Percentiles rank a stretch among this genome's conserved stretches.
Conservation (phyloP, 2,329 filamentous ascomycete genomes). For the Lomentospora prolificans region DNA sequence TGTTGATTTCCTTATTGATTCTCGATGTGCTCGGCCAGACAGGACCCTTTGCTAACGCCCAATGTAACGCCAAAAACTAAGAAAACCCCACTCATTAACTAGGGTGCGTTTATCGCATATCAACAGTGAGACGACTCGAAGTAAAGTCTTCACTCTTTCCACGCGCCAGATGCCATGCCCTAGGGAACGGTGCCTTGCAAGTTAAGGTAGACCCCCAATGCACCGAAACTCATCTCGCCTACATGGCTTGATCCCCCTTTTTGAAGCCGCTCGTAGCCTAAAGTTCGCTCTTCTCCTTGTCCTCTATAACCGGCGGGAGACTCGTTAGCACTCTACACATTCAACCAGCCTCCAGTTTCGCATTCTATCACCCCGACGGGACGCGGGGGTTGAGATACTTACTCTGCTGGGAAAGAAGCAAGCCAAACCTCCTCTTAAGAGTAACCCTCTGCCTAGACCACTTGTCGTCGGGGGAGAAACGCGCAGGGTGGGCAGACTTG, state of each 20-base stretch:
- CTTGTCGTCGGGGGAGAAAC: conserved; percentile 98
- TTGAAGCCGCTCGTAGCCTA: not conserved
- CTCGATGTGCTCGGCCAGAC: not conserved
- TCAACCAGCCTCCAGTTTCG: not conserved
- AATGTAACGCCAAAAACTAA: conserved; percentile 4
- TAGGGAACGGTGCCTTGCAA: too few relatives aligned
- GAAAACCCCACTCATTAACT: not conserved
- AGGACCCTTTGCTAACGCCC: conserved; percentile 3
- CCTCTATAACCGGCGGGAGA: not conserved
- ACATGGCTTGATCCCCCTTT: too few relatives aligned
- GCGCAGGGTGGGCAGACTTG: conserved; percentile 89
- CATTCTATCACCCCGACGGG: too few relatives aligned
- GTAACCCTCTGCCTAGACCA: conserved; percentile 94
- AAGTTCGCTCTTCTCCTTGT: conserved; percentile 6
- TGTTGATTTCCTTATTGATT: not conserved
- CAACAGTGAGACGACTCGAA: not conserved
- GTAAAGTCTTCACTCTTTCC: too few relatives aligned
- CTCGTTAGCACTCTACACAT: not conserved
- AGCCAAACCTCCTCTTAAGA: conserved; percentile 83
- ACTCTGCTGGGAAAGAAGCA: conserved; percentile 75
- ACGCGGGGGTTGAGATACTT: conserved; percentile 17
- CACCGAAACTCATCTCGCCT: too few relatives aligned
- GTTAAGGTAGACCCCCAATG: too few relatives aligned
- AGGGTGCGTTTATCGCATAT: not conserved
- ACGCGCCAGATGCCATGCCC: too few relatives aligned